A percentile compares a stretch with the other conserved stretches of the same genome.
Evolutionary conservation across 2,329 filamentous ascomycete species (phyloP).

Genomic region (Teratosphaeria epicoccoides): DNA sequence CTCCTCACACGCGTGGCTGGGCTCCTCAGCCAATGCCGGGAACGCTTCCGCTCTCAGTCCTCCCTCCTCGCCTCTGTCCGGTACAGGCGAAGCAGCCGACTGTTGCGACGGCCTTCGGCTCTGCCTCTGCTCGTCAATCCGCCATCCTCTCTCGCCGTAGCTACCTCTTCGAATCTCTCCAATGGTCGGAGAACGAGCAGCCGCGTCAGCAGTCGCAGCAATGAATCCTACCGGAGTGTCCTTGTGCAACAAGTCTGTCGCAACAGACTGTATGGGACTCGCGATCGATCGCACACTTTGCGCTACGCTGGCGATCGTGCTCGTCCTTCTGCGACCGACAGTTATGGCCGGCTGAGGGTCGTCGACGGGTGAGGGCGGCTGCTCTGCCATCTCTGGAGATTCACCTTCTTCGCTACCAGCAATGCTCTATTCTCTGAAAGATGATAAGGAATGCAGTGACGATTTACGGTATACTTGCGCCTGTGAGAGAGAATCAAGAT

Average conservation of each 20-base stretch:
- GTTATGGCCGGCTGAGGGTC: neutral
- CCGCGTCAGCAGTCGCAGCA: constrained; percentile 34
- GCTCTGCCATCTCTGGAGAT: neutral
- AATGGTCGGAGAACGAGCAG: constrained; percentile 33
- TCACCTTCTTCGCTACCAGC: neutral
- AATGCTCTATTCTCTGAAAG: neutral
- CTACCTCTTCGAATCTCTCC: constrained; percentile 30
- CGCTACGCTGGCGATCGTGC: constrained; percentile 2
- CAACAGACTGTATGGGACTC: neutral
- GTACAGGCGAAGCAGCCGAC: neutral
- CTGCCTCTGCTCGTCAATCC: neutral
- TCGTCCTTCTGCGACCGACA: neutral
- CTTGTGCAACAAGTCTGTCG: constrained; percentile 1
- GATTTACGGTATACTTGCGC: neutral
- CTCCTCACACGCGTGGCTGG: neutral
- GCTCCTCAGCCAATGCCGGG: constrained; percentile 14
- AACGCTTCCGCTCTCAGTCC: constrained; percentile 7
- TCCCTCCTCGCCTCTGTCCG: constrained; percentile 9
- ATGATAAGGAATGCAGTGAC: neutral
- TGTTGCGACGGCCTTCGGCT: neutral
- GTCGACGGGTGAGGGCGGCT: neutral
- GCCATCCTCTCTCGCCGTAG: constrained; percentile 8
- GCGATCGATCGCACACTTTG: neutral
- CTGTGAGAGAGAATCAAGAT: no score
- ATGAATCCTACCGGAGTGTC: constrained; percentile 15